Percentiles rank a stretch among this genome's conserved stretches.
Conservation (phyloP, 371 early-diverging fungal species). For the Batkoa obscura region DNA sequence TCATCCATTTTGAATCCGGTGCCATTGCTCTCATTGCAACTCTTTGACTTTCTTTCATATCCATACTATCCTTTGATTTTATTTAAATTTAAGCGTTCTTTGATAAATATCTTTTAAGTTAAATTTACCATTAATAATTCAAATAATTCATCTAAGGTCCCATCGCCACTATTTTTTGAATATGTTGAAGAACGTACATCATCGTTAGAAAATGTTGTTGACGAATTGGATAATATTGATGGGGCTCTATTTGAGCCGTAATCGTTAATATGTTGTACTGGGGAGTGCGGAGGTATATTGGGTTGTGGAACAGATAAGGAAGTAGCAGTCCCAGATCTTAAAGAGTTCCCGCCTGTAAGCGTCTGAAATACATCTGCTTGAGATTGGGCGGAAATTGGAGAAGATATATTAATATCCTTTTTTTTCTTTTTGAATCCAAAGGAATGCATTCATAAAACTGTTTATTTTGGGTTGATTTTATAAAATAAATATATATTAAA, state of each 20-base stretch:
- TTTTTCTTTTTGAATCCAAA: no score
- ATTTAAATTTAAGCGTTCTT: background rate
- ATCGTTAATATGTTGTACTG: no score
- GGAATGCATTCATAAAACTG: no score
- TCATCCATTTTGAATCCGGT: slow-evolving; percentile 11
- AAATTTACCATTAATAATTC: slow-evolving; percentile 2
- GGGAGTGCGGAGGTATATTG: background rate
- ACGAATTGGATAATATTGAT: background rate
- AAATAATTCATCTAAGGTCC: slow-evolving; percentile 2
- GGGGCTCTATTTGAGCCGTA: background rate
- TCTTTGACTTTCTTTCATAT: slow-evolving; percentile 8
- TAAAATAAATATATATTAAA: no score
- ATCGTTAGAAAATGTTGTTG: background rate
- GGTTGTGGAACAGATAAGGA: background rate
- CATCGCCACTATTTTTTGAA: background rate
- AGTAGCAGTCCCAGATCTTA: background rate
- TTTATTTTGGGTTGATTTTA: no score
- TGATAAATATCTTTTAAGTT: background rate
- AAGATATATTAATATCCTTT: slow-evolving; percentile 3
- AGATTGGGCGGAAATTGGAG: slow-evolving; percentile 2
- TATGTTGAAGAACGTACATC: slow-evolving; percentile 1
- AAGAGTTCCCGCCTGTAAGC: background rate
- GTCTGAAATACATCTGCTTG: slow-evolving; percentile 3
- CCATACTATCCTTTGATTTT: slow-evolving; percentile 8
- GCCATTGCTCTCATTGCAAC: slow-evolving; percentile 8